Evolutionary conservation across 2,329 filamentous ascomycete genomes (phyloP).

Genomic region (Xylariaceae sp.): DNA sequence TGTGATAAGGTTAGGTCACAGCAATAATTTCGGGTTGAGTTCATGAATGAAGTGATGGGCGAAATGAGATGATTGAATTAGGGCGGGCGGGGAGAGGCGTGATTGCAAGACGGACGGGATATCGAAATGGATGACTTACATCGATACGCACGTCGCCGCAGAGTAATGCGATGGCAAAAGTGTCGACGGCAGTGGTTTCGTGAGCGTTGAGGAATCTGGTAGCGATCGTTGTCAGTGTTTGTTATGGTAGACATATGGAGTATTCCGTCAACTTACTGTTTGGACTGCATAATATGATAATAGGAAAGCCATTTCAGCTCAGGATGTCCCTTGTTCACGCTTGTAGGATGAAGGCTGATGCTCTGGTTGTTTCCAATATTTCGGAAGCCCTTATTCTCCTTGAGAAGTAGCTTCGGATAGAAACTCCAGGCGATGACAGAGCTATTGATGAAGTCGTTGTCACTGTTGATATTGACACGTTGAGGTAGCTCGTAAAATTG

Average conservation of each 20-base stretch:
- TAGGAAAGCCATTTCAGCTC: constrained; percentile 83
- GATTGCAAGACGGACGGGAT: neutral
- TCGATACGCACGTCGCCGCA: constrained; percentile 88
- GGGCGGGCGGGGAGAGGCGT: neutral
- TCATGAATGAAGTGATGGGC: no score
- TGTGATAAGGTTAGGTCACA: constrained; percentile 30
- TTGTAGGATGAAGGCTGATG: constrained; percentile 81
- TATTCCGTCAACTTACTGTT: constrained; percentile 51
- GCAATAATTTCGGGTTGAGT: no score
- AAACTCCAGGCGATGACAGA: constrained; percentile 91
- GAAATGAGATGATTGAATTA: neutral
- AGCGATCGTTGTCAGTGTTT: constrained; percentile 20
- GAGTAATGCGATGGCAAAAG: constrained; percentile 77
- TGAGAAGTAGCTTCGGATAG: constrained; percentile 85
- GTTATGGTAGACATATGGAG: neutral
- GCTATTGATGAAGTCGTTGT: constrained; percentile 73
- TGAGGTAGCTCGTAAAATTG: constrained; percentile 77
- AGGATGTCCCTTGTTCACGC: constrained; percentile 72
- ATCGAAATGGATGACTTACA: constrained; percentile 41
- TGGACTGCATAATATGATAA: constrained; percentile 95
- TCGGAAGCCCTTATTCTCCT: constrained; percentile 78
- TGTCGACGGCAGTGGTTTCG: constrained; percentile 76
- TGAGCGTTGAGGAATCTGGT: constrained; percentile 81
- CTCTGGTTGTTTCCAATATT: constrained; percentile 91
- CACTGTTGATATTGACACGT: constrained; percentile 69